Percentiles rank a stretch among this genome's conserved stretches.
phyloP scores from a whole-genome alignment of 176 grass and related monocot species.

The Tillandsia leiboldiana region DNA sequence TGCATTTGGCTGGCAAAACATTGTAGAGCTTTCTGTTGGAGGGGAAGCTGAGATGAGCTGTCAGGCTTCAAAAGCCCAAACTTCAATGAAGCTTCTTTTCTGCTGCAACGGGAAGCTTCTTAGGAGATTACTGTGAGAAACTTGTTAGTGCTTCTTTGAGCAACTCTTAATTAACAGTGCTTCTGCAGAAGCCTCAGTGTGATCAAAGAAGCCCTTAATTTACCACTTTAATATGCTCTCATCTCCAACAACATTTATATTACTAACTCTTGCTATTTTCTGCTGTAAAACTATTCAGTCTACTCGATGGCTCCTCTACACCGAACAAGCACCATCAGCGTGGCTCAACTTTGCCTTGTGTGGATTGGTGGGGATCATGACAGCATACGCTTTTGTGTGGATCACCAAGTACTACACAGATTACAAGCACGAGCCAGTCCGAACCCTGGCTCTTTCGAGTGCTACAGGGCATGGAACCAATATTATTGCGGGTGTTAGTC shows the following conservation, averaged over 20 bases:
- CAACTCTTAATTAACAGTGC: too few relatives aligned
- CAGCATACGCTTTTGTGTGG: conserved; percentile 92
- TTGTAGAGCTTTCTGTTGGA: too few relatives aligned
- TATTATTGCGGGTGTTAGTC: conserved; percentile 91
- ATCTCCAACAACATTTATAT: background rate
- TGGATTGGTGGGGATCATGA: conserved; percentile 91
- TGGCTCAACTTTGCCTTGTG: conserved; percentile 94
- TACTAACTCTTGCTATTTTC: background rate
- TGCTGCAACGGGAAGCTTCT: too few relatives aligned
- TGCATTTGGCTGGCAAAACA: too few relatives aligned
- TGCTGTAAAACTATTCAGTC: conserved; percentile 41
- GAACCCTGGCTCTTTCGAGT: conserved; percentile 68
- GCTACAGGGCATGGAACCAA: conserved; percentile 98
- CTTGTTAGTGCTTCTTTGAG: too few relatives aligned
- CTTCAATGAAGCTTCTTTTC: too few relatives aligned
- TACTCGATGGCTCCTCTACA: conserved; percentile 95
- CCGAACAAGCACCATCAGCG: conserved; percentile 95
- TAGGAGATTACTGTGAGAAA: too few relatives aligned
- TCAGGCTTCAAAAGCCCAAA: too few relatives aligned
- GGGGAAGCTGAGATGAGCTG: background rate
- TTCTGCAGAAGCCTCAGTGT: too few relatives aligned
- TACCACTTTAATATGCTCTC: background rate
- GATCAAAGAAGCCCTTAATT: background rate
- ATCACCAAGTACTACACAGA: conserved; percentile 99
- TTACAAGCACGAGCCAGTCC: conserved; percentile 89